Evolutionary conservation across 257 asterid genomes (phyloP).

Genomic region (Nicotiana undulata): DNA sequence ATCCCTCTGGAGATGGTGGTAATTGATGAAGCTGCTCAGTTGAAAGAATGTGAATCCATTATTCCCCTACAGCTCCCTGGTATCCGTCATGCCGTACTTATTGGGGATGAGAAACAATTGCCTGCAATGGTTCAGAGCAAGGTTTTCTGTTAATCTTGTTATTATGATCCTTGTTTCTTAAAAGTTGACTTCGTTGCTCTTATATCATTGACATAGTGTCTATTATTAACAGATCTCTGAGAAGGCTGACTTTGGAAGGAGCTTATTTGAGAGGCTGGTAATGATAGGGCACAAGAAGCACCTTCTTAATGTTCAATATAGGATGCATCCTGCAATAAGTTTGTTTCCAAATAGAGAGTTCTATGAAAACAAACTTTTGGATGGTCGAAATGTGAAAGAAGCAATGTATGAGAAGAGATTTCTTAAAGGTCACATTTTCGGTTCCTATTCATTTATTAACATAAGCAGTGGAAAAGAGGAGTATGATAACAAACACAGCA

Average conservation of each 20-base stretch:
- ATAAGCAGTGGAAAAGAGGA: conserved; percentile 49
- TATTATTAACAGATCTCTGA: neutral
- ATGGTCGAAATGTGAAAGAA: conserved; percentile 33
- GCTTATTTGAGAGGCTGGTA: conserved; percentile 57
- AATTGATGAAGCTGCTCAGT: conserved; percentile 60
- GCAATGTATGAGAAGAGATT: conserved; percentile 14
- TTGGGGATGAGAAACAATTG: conserved; percentile 55
- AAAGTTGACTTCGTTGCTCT: neutral
- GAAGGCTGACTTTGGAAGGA: conserved; percentile 29
- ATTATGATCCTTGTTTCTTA: neutral
- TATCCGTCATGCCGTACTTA: conserved; percentile 40
- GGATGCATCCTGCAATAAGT: conserved; percentile 59
- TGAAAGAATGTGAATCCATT: conserved; percentile 49
- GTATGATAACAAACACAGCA: conserved; percentile 27
- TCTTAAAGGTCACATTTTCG: conserved; percentile 36
- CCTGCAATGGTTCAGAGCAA: conserved; percentile 54
- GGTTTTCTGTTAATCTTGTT: conserved; percentile 16
- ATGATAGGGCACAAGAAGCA: conserved; percentile 33
- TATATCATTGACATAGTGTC: neutral
- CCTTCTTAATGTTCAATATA: conserved; percentile 45
- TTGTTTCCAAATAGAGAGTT: conserved; percentile 43
- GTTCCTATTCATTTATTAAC: conserved; percentile 59
- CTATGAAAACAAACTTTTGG: conserved; percentile 25
- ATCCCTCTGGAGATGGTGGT: conserved; percentile 23
- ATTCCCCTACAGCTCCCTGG: conserved; percentile 46